phyloP scores from a whole-genome alignment of 108 stramenopile genomes.

The Pseudonitzschia multiseries region DNA sequence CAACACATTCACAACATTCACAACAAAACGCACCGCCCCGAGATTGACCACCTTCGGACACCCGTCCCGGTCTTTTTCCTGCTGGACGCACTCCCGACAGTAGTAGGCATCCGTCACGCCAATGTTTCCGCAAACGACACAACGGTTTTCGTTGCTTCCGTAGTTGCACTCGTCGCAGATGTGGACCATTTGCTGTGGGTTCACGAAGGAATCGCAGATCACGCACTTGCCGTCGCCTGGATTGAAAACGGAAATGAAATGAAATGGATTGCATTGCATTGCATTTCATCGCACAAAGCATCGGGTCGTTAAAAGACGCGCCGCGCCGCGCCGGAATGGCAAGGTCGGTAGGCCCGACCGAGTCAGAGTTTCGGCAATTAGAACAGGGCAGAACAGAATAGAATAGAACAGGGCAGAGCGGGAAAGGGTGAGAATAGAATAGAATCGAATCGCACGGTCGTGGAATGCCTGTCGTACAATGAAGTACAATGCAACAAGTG shows the following conservation, averaged over 20 bases:
- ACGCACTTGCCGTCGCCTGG: slow-evolving; percentile 94
- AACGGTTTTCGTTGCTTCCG: slow-evolving; percentile 91
- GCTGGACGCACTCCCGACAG: slow-evolving; percentile 96
- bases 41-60: slow-evolving; percentile 99
- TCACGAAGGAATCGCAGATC: slow-evolving; percentile 97
- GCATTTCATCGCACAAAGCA: no score
- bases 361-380: neutral
- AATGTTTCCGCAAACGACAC: slow-evolving; percentile 95
- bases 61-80: slow-evolving; percentile 97
- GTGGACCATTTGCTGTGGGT: slow-evolving; percentile 84
- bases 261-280: no score
- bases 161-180: slow-evolving; percentile 99
- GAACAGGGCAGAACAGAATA: no score
- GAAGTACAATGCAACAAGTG: no score
- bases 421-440: neutral
- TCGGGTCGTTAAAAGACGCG: no score
- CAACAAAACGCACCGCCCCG: slow-evolving; percentile 63
- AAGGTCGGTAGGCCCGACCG: neutral
- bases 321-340: no score
- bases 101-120: slow-evolving; percentile 99
- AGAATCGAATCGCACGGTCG: no score
- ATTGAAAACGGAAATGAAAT: slow-evolving; percentile 1
- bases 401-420: no score
- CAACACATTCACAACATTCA: no score
- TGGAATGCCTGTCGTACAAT: no score